Conservation (phyloP, 495 filamentous ascomycete genomes). For the Hyaloscypha finlandica region DNA sequence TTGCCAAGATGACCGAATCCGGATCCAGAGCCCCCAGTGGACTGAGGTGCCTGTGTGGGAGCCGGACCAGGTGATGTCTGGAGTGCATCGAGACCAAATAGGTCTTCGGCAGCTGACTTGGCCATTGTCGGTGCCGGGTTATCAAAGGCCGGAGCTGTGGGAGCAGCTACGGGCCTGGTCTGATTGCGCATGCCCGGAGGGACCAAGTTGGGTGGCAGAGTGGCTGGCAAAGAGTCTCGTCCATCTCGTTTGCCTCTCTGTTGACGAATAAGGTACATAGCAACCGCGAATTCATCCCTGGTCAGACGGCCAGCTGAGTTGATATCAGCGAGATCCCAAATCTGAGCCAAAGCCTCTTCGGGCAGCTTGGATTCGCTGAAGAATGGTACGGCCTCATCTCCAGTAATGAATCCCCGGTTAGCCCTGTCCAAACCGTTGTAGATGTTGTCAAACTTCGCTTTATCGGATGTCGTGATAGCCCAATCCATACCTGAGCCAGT, state of each 20-base stretch:
- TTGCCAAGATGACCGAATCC: conserved; percentile 25
- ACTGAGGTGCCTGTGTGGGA: conserved; percentile 58
- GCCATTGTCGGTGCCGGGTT: conserved; percentile 53
- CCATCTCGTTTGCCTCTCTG: conserved; percentile 73
- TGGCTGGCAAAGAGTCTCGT: conserved; percentile 61
- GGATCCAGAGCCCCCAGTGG: conserved; percentile 78
- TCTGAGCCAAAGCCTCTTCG: conserved; percentile 89
- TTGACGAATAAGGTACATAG: conserved; percentile 94
- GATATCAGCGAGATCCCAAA: conserved; percentile 97
- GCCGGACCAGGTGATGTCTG: conserved; percentile 50
- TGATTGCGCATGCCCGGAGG: conserved; percentile 86
- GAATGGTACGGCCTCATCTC: conserved; percentile 92
- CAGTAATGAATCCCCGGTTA: conserved; percentile 80
- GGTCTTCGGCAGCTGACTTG: conserved; percentile 83
- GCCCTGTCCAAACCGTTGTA: conserved; percentile 79
- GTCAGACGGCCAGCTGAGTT: conserved; percentile 83
- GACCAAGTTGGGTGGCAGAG: conserved; percentile 76
- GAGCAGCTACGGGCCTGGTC: conserved; percentile 49
- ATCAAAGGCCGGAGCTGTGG: conserved; percentile 53
- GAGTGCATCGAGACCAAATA: conserved; percentile 83
- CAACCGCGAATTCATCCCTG: conserved; percentile 91
- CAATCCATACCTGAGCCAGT: conserved; percentile 68
- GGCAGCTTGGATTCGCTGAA: conserved; percentile 89
- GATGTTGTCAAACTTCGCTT: conserved; percentile 79
- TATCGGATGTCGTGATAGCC: conserved; percentile 80